Base-by-base conservation (phyloP, 176 grass and related monocot species). In the Carex kokanica region DNA sequence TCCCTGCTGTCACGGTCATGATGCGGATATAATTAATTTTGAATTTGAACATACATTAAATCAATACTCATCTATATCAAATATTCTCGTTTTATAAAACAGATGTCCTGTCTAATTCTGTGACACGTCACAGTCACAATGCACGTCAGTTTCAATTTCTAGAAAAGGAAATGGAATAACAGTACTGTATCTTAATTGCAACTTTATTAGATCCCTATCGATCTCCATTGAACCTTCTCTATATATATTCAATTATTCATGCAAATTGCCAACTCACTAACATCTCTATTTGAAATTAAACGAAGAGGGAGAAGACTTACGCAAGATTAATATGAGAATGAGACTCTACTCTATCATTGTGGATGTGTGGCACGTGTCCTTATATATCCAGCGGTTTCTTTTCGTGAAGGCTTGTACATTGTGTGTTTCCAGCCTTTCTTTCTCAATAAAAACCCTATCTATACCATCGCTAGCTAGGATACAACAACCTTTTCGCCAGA, bases 311-410 rank as follows among this genome's bases (percentile, higher is more conserved):
- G 8, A 64, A 64, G 60, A 29, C 13, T 3, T 27, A 64, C 10
- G 27, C 24, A 29, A 64, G 4, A 31, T 64, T 31, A 24, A 64
- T 64, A 11, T 10, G 3, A 15, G 13, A 32, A 11, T 10, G 3
- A 15, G 13, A 32, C 25, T 12, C n/a, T n/a, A n/a, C n/a, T n/a
- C 31, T 32, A 14, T 65, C 11, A 27, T 65, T 34, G 63, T 34
- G 27, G 63, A 65, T 65, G 10, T 16, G 27, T 65, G 27, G 0
- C 63, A 34, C 14, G 27, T 65, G 63, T 65, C 29, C 27, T 32
- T 65, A n/a, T n/a, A n/a, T n/a, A 65, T 65, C 63, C 63, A 65
- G 63, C 63, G 63, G 14, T 34, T 65, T 27, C 63, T 65, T 65
- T 12, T 61, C 8, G 9, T 61, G 15, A 32, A 32, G 25, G 25